Conservation (phyloP, 257 asterid species). For the Cinchona pubescens region DNA sequence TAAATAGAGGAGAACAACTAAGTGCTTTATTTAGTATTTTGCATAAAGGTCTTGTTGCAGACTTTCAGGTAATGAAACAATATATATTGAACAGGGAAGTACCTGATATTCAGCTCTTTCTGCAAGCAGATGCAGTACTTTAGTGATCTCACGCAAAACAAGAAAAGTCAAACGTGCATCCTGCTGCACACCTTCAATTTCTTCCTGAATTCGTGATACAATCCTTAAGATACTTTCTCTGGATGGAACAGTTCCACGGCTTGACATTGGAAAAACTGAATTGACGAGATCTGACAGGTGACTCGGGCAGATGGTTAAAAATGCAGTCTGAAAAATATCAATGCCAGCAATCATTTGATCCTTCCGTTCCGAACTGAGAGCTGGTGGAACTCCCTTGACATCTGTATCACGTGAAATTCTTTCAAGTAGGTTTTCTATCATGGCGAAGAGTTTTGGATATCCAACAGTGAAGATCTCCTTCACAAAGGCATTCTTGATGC, state of each 20-base stretch:
- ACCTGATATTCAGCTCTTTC: constrained; percentile 92
- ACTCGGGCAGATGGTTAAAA: constrained; percentile 66
- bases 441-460: constrained; percentile 82
- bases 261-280: constrained; percentile 77
- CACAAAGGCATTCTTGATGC: constrained; percentile 94
- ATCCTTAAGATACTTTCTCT: constrained; percentile 75
- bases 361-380: constrained; percentile 79
- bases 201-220: constrained; percentile 76
- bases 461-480: constrained; percentile 89
- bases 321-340: constrained; percentile 76
- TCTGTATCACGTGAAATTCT: constrained; percentile 98
- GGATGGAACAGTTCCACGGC: constrained; percentile 86
- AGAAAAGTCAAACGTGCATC: constrained; percentile 89
- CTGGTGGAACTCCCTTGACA: constrained; percentile 95
- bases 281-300: constrained; percentile 83
- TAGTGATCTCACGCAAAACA: constrained; percentile 77
- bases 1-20: neutral
- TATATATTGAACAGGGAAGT: constrained; percentile 1
- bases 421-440: constrained; percentile 80
- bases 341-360: constrained; percentile 75
- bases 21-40: neutral
- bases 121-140: constrained; percentile 73
- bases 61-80: neutral
- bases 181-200: constrained; percentile 86
- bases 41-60: neutral